Evolutionary conservation across 495 filamentous ascomycete genomes (phyloP).

Genomic region (Aspergillus heteromorphus): DNA sequence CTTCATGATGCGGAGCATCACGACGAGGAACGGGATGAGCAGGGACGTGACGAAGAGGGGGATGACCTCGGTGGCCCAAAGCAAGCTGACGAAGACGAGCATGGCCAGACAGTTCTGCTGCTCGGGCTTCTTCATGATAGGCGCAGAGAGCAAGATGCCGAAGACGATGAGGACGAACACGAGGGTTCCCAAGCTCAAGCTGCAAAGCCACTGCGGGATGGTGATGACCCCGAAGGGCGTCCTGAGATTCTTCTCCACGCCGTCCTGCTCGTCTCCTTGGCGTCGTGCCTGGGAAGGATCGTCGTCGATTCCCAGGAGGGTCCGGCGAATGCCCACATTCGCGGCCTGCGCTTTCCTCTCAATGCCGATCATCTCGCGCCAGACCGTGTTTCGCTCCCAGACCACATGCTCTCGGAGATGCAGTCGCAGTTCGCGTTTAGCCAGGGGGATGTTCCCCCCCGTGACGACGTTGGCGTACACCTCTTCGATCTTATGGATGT

Average conservation of each 20-base stretch:
- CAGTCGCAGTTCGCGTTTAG: conserved; percentile 78
- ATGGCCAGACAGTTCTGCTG: conserved; percentile 96
- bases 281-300: conserved; percentile 65
- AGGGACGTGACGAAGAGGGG: conserved; percentile 96
- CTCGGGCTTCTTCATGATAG: conserved; percentile 76
- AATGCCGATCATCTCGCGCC: conserved; percentile 98
- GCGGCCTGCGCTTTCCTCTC: conserved; percentile 94
- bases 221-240: conserved; percentile 78
- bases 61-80: conserved; percentile 98
- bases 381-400: conserved; percentile 98
- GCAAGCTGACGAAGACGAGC: conserved; percentile 84
- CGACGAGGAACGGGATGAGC: conserved; percentile 87
- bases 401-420: conserved; percentile 96
- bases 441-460: conserved; percentile 65
- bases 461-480: conserved; percentile 79
- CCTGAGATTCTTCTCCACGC: conserved; percentile 57
- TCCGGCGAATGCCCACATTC: conserved; percentile 73
- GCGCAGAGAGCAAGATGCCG: conserved; percentile 60
- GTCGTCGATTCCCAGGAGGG: conserved; percentile 69
- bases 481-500: conserved; percentile 67
- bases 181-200: conserved; percentile 72
- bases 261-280: conserved; percentile 76
- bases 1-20: conserved; percentile 78
- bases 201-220: conserved; percentile 78
- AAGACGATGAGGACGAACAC: conserved; percentile 68